Percentiles rank a stretch among this genome's conserved stretches.
These are phyloP conservation scores for Cyphellophora attinorum DNA, from an alignment of 2,329 filamentous ascomycete species.

Conservation along the genomic window DNA sequence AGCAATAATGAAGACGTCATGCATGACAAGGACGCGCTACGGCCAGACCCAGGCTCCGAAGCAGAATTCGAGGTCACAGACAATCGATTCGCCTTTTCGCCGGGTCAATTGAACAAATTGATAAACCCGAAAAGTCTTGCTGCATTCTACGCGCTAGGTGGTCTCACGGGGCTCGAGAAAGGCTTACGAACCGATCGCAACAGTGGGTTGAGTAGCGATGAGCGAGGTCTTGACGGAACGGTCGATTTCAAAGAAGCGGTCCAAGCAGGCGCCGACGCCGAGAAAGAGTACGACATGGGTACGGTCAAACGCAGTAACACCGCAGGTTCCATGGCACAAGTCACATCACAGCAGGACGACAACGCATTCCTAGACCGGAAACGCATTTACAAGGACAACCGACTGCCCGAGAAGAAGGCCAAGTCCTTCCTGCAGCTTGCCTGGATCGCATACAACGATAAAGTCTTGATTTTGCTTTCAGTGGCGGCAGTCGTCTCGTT, in stretches of 20 bases:
- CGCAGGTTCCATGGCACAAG: constrained; percentile 3
- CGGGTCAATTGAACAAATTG: constrained; percentile 65
- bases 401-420: constrained; percentile 54
- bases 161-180: constrained; percentile 61
- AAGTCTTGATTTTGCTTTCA: constrained; percentile 60
- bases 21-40: constrained; percentile 53
- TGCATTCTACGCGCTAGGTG: constrained; percentile 67
- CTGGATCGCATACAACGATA: constrained; percentile 73
- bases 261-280: constrained; percentile 14
- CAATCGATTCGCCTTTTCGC: constrained; percentile 64
- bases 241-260: constrained; percentile 59
- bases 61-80: constrained; percentile 57
- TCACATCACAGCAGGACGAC: constrained; percentile 10
- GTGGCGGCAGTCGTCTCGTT: constrained; percentile 60
- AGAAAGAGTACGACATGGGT: constrained; percentile 10
- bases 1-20: constrained; percentile 39
- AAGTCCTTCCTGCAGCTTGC: constrained; percentile 57
- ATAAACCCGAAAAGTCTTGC: constrained; percentile 69
- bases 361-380: constrained; percentile 46
- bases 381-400: constrained; percentile 59
- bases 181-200: constrained; percentile 58
- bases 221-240: constrained; percentile 51
- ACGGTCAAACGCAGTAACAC: constrained; percentile 15
- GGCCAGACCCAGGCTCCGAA: constrained; percentile 63
- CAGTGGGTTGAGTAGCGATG: constrained; percentile 61